These are phyloP conservation scores for Leucocoprinus leucothites DNA, from an alignment of 768 basidiomycete species.

Conservation along the genomic window DNA sequence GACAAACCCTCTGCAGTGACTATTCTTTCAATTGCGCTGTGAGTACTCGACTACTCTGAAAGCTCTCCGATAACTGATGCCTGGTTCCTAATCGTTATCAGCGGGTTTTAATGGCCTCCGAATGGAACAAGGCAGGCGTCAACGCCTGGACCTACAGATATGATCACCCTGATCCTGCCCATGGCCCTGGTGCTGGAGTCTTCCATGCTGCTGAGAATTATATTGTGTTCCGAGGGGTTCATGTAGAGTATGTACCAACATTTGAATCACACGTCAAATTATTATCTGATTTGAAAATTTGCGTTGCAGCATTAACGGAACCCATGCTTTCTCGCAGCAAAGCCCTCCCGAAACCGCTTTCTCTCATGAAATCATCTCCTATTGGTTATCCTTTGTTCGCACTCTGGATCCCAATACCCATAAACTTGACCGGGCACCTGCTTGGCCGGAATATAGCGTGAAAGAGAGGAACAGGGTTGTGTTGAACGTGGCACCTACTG, in stretches of 20 bases:
- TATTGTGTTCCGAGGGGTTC: conserved; percentile 64
- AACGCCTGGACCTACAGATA: conserved; percentile 55
- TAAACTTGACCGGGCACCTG: conserved; percentile 48
- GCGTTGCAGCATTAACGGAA: conserved; percentile 44
- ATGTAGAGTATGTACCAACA: conserved; percentile 43
- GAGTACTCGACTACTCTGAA: conserved; percentile 20
- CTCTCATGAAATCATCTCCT: conserved; percentile 56
- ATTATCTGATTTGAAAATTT: neutral
- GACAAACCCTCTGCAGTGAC: conserved; percentile 48
- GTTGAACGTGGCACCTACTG: conserved; percentile 34
- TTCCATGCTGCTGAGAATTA: conserved; percentile 59
- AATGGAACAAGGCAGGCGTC: conserved; percentile 30
- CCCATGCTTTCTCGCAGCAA: conserved; percentile 44
- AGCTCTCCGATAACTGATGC: too few relatives aligned
- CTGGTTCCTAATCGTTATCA: too few relatives aligned
- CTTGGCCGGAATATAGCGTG: conserved; percentile 40
- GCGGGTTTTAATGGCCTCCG: conserved; percentile 44
- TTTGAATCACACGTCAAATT: neutral
- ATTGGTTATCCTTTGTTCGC: conserved; percentile 67
- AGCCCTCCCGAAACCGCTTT: conserved; percentile 47
- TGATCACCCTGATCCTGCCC: conserved; percentile 51
- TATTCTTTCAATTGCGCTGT: conserved; percentile 51
- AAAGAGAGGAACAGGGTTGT: conserved; percentile 36
- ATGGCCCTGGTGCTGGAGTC: conserved; percentile 29
- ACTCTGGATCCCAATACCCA: conserved; percentile 51